Evolutionary conservation across 768 basidiomycete genomes (phyloP).

Genomic region (Pisolithus orientalis): DNA sequence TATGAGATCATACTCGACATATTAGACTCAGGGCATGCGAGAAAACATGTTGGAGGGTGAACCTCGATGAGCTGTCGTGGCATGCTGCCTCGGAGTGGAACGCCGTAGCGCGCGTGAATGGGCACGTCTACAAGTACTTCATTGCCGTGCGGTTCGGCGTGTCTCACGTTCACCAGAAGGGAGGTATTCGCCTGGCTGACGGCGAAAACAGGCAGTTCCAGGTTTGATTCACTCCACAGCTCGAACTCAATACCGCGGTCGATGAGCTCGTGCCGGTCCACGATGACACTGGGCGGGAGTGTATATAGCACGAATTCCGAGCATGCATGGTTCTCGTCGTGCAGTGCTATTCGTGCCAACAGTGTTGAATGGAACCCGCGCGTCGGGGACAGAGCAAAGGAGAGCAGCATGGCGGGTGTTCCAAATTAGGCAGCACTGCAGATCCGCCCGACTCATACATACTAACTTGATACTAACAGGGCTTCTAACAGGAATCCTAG

Average conservation of each 20-base stretch:
- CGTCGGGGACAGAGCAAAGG: slow-evolving; percentile 15
- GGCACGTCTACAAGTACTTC: slow-evolving; percentile 30
- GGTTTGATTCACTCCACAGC: slow-evolving; percentile 32
- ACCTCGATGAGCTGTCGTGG: slow-evolving; percentile 18
- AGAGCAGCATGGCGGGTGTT: slow-evolving; percentile 4
- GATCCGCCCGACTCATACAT: too few species aligned
- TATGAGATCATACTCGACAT: background rate
- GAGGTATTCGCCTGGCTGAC: slow-evolving; percentile 20
- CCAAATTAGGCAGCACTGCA: background rate
- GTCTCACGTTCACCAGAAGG: slow-evolving; percentile 27
- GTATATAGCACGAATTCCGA: slow-evolving; percentile 28
- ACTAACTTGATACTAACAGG: too few species aligned
- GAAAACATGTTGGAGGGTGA: slow-evolving; percentile 25
- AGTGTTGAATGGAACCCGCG: slow-evolving; percentile 28
- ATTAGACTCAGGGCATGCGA: slow-evolving; percentile 26
- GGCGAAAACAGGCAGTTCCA: slow-evolving; percentile 39
- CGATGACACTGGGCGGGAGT: slow-evolving; percentile 36
- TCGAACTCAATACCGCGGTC: slow-evolving; percentile 27
- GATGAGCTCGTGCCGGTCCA: slow-evolving; percentile 39
- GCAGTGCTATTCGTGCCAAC: slow-evolving; percentile 14
- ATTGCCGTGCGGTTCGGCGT: slow-evolving; percentile 1
- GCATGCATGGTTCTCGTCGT: slow-evolving; percentile 12
- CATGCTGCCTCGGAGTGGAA: slow-evolving; percentile 12
- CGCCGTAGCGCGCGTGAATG: slow-evolving; percentile 39
- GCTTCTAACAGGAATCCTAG: too few species aligned